Evolutionary conservation across 371 early-diverging fungal species (phyloP), one percentile per base, ranked within the genome.

Genomic region (Mucor irregularis): DNA sequence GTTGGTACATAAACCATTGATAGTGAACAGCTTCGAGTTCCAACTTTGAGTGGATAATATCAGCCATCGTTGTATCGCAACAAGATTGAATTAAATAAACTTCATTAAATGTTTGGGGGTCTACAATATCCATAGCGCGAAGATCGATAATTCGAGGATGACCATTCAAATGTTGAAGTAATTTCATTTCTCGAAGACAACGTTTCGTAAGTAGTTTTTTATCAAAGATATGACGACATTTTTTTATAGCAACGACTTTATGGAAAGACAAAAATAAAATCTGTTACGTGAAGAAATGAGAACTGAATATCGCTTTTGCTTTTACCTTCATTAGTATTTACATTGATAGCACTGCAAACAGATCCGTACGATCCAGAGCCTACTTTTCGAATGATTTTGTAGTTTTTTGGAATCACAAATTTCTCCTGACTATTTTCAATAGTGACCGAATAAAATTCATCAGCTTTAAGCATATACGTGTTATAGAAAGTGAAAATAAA

Each of bases 311-410:
- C 19, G 4, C 13, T 22, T n/a, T 42, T 31, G n/a, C 11, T 19
- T 26, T 51, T 68, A 69, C 70, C 66, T 67, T 67, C 68, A 28
- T 62, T 62, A 2, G 73, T 65, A 30, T 64, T 47, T 4, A 64
- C 43, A 49, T 73, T 57, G 6, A 73, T 48, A 19, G 75, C 78
- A 58, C 68, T 86, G 81, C 91, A 91, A 5, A 95, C 96, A 28
- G 91, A 80, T 38, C 96, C 96, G 68, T 96, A 95, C 10, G 96
- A 93, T 30, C 96, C 96, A 43, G 90, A 88, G 16, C 96, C 96
- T 51, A 95, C 79, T 58, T 92, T 90, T 25, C 92, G 78, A 50
- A 91, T 77, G 57, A 95, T 80, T 50, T 82, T 79, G 77, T 94
- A 96, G 44, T 79, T 76, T 48, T 70, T 74, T 54, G 79, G 76